Conservation (phyloP, 306 rosid species). For the Chamaecrista fasciculata region DNA sequence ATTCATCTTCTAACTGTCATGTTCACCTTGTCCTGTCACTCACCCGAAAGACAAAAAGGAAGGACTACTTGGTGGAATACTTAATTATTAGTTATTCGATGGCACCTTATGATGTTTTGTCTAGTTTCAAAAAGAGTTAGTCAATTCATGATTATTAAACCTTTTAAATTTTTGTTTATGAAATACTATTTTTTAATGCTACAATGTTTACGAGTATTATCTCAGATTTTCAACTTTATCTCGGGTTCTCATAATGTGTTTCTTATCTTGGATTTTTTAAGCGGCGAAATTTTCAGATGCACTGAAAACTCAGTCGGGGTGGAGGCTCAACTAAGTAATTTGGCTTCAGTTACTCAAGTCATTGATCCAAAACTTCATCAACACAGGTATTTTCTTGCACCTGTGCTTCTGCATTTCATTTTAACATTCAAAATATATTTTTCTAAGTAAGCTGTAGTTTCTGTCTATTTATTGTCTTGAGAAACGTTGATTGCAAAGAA, state of each 20-base stretch:
- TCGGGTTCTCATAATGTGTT: constrained; percentile 42
- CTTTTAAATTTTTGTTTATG: background rate
- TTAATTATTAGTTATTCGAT: background rate
- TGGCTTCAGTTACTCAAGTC: constrained; percentile 92
- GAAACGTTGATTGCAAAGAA: constrained; percentile 3
- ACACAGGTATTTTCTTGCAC: constrained; percentile 68
- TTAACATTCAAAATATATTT: constrained; percentile 11
- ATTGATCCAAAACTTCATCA: constrained; percentile 97
- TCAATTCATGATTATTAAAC: constrained; percentile 1
- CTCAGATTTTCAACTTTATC: constrained; percentile 25
- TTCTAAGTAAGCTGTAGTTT: constrained; percentile 8
- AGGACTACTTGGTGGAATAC: background rate
- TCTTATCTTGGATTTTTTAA: constrained; percentile 44
- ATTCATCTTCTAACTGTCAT: too few species aligned
- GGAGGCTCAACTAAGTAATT: constrained; percentile 70
- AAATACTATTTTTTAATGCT: constrained; percentile 7
- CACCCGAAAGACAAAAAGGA: background rate
- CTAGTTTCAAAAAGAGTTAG: too few species aligned
- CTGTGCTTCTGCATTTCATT: constrained; percentile 17
- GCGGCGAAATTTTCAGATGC: constrained; percentile 96
- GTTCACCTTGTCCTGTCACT: too few species aligned
- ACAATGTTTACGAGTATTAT: background rate
- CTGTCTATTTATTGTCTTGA: background rate
- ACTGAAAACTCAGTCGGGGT: constrained; percentile 86
- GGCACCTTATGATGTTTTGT: background rate